Base-by-base conservation (phyloP, 2,329 filamentous ascomycete genomes). In the Colletotrichum musicola region DNA sequence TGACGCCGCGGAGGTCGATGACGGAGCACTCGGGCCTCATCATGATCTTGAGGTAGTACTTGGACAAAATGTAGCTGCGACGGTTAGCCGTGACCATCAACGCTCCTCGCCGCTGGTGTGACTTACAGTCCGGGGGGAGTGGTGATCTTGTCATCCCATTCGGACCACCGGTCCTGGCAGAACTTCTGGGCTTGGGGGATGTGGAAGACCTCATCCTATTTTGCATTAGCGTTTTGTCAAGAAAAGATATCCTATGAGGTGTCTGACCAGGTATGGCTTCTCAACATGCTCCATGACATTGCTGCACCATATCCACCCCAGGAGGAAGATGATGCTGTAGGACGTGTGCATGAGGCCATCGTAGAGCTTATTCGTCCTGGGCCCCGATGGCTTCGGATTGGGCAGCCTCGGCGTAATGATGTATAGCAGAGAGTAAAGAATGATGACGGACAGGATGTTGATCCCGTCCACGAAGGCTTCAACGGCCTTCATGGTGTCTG, bases 81-180 rank as follows among this genome's bases (percentile, higher is more conserved):
- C 2, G 27, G 57, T 55, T 18, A 47, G 49, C 40, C 9, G 10
- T 12, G 27, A 18, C 3, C 16, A 25, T 6, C 13, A 6, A 13
- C 4, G 54, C 22, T 49, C 30, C 35, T 27, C 6, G 3, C 5
- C 2, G 14, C 18, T 10, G 0, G 47, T 9, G 22, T 18, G 20
- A 74, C 84, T 77, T 84, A 94, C 82, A 99, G 82, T 40, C 95
- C 96, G 0, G 96, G 95, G 0, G 96, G 96, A 1, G 96, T 99
- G 0, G 96, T 99, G 76, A 99, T 96, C 78, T 98, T 99, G 68
- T 95, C 92, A 79, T 99, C 95, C 96, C 96, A 99, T 64, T 93
- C 85, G 13, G 79, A 77, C 82, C 92, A 97, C 62, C 87, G 86
- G 12, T 92, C 90, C 47, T 87, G 78, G 78, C 95, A 98, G 79